Conservation (phyloP, 805 yeast species). For the Hemisphaericaspora nanyangensis region DNA sequence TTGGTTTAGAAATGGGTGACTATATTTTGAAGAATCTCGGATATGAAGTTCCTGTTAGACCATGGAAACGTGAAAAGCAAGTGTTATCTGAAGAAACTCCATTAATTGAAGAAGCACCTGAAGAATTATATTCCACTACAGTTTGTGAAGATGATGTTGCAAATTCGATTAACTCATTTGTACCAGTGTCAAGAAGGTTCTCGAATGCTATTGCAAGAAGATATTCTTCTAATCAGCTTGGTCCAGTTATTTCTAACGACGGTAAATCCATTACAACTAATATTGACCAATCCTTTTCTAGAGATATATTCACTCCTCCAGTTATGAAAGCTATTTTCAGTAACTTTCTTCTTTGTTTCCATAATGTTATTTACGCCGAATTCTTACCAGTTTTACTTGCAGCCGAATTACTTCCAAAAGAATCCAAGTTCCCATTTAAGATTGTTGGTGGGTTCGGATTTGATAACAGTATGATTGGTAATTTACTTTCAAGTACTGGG, state of each 20-base stretch:
- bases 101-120: not conserved
- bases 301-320: conserved; percentile 18
- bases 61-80: not conserved
- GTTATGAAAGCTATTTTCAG: conserved; percentile 27
- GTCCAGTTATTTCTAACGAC: conserved; percentile 8
- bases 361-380: conserved; percentile 46
- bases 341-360: conserved; percentile 43
- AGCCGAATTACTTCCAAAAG: conserved; percentile 14
- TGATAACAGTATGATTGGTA: conserved; percentile 44
- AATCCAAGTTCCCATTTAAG: conserved; percentile 41
- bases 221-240: conserved; percentile 4
- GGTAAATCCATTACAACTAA: conserved; percentile 6
- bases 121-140: not conserved
- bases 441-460: conserved; percentile 50
- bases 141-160: not conserved
- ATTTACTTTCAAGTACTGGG: conserved; percentile 47
- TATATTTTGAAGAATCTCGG: not conserved
- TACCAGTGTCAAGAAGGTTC: not conserved
- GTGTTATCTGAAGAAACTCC: not conserved
- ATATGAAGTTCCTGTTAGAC: conserved; percentile 1
- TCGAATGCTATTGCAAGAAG: conserved; percentile 1
- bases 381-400: conserved; percentile 54
- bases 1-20: conserved; percentile 12
- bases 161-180: not conserved
- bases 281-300: conserved; percentile 12